Evolutionary conservation across 2,329 filamentous ascomycete species (phyloP).

Genomic region (Scedosporium minutisporum): DNA sequence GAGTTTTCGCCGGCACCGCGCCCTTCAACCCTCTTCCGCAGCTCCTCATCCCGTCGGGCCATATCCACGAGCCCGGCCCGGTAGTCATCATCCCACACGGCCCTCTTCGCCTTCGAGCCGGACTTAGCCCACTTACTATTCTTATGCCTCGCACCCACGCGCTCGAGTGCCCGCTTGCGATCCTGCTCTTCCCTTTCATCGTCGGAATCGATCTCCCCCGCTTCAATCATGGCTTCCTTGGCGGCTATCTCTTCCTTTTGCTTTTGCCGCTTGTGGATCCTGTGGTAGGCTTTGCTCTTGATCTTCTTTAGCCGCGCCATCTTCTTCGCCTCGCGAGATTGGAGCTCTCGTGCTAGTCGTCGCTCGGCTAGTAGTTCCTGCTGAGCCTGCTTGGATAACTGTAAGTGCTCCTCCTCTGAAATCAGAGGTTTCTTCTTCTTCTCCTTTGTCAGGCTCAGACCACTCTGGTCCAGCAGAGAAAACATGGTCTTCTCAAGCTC

Average conservation of each 20-base stretch:
- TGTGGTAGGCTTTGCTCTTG: constrained; percentile 91
- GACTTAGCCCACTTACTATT: constrained; percentile 91
- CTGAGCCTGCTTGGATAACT: constrained; percentile 63
- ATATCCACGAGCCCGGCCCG: constrained; percentile 69
- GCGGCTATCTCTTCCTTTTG: constrained; percentile 43
- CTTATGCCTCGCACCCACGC: constrained; percentile 75
- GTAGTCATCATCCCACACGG: constrained; percentile 83
- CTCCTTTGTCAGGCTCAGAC: constrained; percentile 46
- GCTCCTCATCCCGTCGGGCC: constrained; percentile 72
- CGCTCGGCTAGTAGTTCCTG: constrained; percentile 64
- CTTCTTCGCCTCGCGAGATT: constrained; percentile 81
- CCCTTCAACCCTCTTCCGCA: constrained; percentile 70
- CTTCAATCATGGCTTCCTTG: constrained; percentile 42
- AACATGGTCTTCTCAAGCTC: constrained; percentile 82
- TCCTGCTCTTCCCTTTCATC: constrained; percentile 57
- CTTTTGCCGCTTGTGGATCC: constrained; percentile 73
- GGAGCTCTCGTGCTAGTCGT: constrained; percentile 70
- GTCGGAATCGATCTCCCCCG: constrained; percentile 53
- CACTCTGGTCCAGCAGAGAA: constrained; percentile 82
- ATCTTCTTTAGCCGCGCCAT: constrained; percentile 96
- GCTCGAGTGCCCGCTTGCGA: constrained; percentile 67
- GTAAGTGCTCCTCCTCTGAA: constrained; percentile 61
- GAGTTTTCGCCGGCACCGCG: constrained; percentile 39
- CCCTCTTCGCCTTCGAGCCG: constrained; percentile 66
- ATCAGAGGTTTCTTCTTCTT: constrained; percentile 47